These are phyloP conservation scores for Onygenales sp. DNA, from an alignment of 2,329 filamentous ascomycete species.

Conservation along the genomic window DNA sequence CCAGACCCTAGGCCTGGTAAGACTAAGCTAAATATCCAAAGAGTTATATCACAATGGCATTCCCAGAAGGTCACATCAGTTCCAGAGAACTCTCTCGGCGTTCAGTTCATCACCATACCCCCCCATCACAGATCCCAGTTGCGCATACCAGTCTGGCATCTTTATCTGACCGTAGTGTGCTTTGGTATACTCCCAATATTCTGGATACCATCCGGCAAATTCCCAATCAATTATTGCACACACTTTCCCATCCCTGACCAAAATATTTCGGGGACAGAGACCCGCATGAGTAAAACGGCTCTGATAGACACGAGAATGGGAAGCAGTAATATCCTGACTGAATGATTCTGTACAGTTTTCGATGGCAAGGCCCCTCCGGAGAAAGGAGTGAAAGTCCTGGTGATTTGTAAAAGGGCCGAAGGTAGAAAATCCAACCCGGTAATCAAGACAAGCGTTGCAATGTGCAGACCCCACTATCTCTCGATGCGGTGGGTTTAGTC, in stretches of 20 bases:
- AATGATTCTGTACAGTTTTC: background rate
- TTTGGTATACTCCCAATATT: conserved; percentile 28
- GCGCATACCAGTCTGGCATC: background rate
- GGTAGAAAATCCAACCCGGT: background rate
- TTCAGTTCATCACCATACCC: background rate
- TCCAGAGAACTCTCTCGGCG: background rate
- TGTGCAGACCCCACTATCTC: background rate
- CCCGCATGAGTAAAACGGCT: conserved; percentile 19
- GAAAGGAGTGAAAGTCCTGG: background rate
- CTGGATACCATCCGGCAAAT: conserved; percentile 28
- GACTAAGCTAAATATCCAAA: background rate
- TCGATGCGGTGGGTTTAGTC: background rate
- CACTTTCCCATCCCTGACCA: conserved; percentile 11
- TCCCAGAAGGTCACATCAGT: background rate
- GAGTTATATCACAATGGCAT: background rate
- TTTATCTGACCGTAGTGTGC: background rate
- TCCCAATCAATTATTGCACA: conserved; percentile 29
- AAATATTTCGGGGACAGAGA: conserved; percentile 20
- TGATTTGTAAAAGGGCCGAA: background rate
- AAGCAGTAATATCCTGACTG: background rate
- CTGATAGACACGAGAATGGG: background rate
- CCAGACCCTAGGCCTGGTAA: background rate
- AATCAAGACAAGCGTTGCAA: background rate
- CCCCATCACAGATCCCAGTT: background rate
- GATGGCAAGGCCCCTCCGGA: background rate